A percentile compares a stretch with the other conserved stretches of the same genome.
Conservation (phyloP, 2,329 filamentous ascomycete species). For the Pseudogymnoascus sp. region DNA sequence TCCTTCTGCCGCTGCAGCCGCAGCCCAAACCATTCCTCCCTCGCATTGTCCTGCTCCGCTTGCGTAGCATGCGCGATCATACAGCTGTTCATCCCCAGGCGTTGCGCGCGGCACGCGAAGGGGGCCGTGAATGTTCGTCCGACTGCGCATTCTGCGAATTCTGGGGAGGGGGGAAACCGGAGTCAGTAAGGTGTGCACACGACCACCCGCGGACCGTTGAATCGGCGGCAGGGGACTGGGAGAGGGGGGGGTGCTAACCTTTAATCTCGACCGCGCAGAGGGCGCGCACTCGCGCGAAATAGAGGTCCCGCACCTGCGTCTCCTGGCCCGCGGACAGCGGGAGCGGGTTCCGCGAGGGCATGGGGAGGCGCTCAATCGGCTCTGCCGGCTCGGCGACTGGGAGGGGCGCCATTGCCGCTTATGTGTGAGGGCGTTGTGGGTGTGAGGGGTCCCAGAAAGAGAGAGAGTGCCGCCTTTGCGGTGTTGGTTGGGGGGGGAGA, state of each 20-base stretch:
- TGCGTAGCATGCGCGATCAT: conserved; percentile 83
- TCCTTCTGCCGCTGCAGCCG: conserved; percentile 62
- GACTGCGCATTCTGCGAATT: conserved; percentile 83
- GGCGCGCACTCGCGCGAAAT: conserved; percentile 67
- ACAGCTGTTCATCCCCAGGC: conserved; percentile 84
- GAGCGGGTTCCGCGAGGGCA: conserved; percentile 65
- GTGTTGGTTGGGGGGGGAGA: background rate
- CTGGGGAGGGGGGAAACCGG: conserved; percentile 36
- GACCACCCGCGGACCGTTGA: background rate
- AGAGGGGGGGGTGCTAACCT: conserved; percentile 39
- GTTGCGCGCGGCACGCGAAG: conserved; percentile 73
- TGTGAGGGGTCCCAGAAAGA: background rate
- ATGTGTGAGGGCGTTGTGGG: background rate
- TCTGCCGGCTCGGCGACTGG: conserved; percentile 16
- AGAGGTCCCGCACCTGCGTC: conserved; percentile 71
- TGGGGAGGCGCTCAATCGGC: conserved; percentile 25
- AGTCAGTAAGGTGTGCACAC: background rate
- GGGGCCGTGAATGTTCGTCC: conserved; percentile 80
- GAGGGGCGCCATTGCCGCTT: conserved; percentile 23
- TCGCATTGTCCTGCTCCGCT: conserved; percentile 75
- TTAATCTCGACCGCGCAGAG: conserved; percentile 73
- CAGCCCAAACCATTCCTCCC: conserved; percentile 86
- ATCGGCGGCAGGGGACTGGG: background rate
- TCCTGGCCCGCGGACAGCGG: conserved; percentile 78
- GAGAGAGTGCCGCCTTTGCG: background rate